Percentiles rank a stretch among this genome's conserved stretches.
phyloP scores from a whole-genome alignment of 2,329 filamentous ascomycete species.

The Fusarium devonianum region DNA sequence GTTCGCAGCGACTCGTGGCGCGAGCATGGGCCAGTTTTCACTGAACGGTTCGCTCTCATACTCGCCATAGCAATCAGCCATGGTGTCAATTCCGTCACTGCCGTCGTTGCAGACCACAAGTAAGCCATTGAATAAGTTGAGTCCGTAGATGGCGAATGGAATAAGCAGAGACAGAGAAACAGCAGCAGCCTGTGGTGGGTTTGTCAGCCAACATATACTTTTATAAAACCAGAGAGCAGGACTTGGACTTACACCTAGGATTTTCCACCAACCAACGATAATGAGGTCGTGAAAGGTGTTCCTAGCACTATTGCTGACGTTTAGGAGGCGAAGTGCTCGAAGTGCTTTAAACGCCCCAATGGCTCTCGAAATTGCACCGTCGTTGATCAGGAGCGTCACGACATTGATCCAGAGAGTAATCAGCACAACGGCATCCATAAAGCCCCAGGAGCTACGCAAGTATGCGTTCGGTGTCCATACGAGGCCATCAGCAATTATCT shows the following conservation, averaged over 20 bases:
- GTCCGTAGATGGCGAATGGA: conserved; percentile 93
- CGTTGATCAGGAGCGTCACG: conserved; percentile 78
- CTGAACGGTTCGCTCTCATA: conserved; percentile 78
- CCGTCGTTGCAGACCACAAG: conserved; percentile 77
- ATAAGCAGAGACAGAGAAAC: conserved; percentile 94
- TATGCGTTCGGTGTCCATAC: conserved; percentile 98
- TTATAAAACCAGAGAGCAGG: no score
- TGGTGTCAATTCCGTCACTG: conserved; percentile 61
- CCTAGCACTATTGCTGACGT: conserved; percentile 93
- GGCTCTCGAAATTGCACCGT: conserved; percentile 85
- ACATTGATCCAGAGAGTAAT: conserved; percentile 97
- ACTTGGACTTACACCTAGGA: conserved; percentile 78
- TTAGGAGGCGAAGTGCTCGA: conserved; percentile 87
- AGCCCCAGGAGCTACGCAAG: conserved; percentile 93
- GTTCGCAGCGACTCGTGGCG: conserved; percentile 82
- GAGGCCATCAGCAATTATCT: conserved; percentile 92
- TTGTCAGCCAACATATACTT: conserved; percentile 3
- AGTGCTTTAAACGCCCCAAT: conserved; percentile 97
- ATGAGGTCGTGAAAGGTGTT: conserved; percentile 98
- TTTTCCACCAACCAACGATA: conserved; percentile 92
- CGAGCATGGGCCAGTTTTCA: conserved; percentile 77
- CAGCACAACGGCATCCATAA: conserved; percentile 91
- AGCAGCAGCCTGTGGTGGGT: conserved; percentile 72
- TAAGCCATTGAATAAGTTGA: conserved; percentile 90
- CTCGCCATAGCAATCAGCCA: conserved; percentile 84